A percentile compares a stretch with the other conserved stretches of the same genome.
Evolutionary conservation across 192 early-diverging fungal genomes (phyloP).

Genomic region (Entomortierella chlamydospora): DNA sequence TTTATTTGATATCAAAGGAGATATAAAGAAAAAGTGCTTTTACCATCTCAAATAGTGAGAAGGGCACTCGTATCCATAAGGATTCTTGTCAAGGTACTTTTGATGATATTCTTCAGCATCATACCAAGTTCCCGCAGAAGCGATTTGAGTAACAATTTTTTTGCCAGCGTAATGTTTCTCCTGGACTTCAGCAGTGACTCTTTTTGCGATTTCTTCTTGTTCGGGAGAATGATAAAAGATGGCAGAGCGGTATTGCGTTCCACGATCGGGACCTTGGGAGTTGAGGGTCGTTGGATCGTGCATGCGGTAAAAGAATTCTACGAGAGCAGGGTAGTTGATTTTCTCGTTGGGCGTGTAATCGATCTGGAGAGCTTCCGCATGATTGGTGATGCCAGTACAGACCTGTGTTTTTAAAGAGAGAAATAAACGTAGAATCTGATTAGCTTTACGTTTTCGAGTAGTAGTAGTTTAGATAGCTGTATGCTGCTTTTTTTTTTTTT

Average conservation of each 20-base stretch:
- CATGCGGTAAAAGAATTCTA: conserved; percentile 84
- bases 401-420: conserved; percentile 55
- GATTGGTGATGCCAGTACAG: conserved; percentile 76
- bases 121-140: conserved; percentile 74
- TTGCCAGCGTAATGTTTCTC: conserved; percentile 60
- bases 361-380: conserved; percentile 87
- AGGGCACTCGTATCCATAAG: conserved; percentile 74
- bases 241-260: conserved; percentile 87
- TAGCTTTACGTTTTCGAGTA: neutral
- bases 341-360: conserved; percentile 70
- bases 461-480: neutral
- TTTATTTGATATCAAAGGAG: no score
- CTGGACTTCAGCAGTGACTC: conserved; percentile 71
- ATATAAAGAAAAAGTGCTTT: neutral
- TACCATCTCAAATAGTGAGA: conserved; percentile 43
- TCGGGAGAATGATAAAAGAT: conserved; percentile 85
- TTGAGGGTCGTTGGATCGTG: conserved; percentile 90
- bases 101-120: conserved; percentile 88
- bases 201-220: conserved; percentile 77
- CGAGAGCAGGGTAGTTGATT: conserved; percentile 73
- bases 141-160: conserved; percentile 77
- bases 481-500: neutral
- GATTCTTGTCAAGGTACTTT: conserved; percentile 78
- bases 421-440: neutral
- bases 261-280: conserved; percentile 83